Percentiles rank a stretch among this genome's conserved stretches.
Evolutionary conservation across 495 filamentous ascomycete species (phyloP).

Genomic region (Aspergillus egyptiacus): DNA sequence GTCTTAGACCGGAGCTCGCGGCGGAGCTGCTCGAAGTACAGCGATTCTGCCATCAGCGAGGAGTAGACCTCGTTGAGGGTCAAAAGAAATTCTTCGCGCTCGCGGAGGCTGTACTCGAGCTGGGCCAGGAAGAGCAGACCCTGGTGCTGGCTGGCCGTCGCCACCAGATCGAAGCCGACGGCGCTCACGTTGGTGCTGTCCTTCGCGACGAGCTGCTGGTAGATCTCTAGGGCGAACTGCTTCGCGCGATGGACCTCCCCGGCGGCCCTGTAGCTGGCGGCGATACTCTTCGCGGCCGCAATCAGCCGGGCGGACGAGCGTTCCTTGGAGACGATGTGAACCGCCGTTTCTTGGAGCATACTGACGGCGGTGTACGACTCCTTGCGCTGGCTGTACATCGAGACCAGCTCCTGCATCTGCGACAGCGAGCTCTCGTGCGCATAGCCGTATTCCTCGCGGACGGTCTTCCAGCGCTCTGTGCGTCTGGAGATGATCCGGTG

Average conservation of each 20-base stretch:
- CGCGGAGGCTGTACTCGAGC: constrained; percentile 30
- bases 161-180: constrained; percentile 20
- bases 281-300: constrained; percentile 29
- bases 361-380: constrained; percentile 19
- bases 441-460: constrained; percentile 31
- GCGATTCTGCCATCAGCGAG: constrained; percentile 29
- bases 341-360: constrained; percentile 29
- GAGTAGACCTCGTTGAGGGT: constrained; percentile 35
- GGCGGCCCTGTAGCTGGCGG: constrained; percentile 27
- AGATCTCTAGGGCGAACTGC: constrained; percentile 30
- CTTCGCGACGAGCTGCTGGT: constrained; percentile 28
- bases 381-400: constrained; percentile 27
- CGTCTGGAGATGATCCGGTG: constrained; percentile 24
- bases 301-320: constrained; percentile 25
- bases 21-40: constrained; percentile 37
- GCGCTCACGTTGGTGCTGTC: constrained; percentile 15
- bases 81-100: constrained; percentile 13
- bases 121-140: constrained; percentile 36
- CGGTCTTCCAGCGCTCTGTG: constrained; percentile 24
- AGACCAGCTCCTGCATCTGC: constrained; percentile 29
- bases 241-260: constrained; percentile 26
- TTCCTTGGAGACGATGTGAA: constrained; percentile 30
- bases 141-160: constrained; percentile 27
- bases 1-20: constrained; percentile 23
- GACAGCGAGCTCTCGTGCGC: constrained; percentile 33